Base-by-base conservation (phyloP, 1,139 yeast species). In the Yamadazyma jaroonii region DNA sequence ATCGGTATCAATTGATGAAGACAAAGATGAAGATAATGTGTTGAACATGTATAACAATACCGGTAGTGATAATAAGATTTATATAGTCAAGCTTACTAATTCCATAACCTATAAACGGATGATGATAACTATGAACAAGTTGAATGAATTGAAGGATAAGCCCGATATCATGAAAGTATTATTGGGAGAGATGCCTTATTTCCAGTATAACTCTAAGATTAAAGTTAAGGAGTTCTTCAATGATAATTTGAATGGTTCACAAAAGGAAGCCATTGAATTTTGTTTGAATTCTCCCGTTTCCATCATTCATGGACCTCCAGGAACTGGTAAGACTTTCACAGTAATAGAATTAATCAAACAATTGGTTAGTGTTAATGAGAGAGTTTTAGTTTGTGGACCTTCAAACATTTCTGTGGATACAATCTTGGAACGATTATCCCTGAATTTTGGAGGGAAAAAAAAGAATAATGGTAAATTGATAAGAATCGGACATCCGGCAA, bases 321-420 rank as follows among this genome's bases (percentile, higher is more conserved):
- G 77, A 1, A 72, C 77, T 0, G 80, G 79, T 14, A 65, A 75
- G 29, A 92, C 98, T 0, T 83, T 83, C 45, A 90, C 97, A 0
- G 52, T 92, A 7, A 79, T 90, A n/a, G 97, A 92, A 52, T 63
- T 87, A 9, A 82, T 89, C 29, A 77, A 84, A 35, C 97, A 90
- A 53, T 63, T 88, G 39, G 74, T 83, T 11, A 63, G 64, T 10
- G 56, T 57, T 25, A 79, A 81, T 7, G 81, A 84, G 47, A 67
- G 92, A 36, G 82, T 92, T 0, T 65, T 92, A 29, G 94, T 92
- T 0, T 90, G 97, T 62, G 97, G 97, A 0, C 96, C 97, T 0
- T 90, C 97, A 0, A 92, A 92, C 55, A 83, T 89, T n/a, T 81
- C 97, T 0, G 96, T 89, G 0, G 97, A 92, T 58, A 92, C 95